Evolutionary conservation across 768 basidiomycete genomes (phyloP), one percentile per base, ranked within the genome.

Genomic region (Kwoniella newhampshirensis): DNA sequence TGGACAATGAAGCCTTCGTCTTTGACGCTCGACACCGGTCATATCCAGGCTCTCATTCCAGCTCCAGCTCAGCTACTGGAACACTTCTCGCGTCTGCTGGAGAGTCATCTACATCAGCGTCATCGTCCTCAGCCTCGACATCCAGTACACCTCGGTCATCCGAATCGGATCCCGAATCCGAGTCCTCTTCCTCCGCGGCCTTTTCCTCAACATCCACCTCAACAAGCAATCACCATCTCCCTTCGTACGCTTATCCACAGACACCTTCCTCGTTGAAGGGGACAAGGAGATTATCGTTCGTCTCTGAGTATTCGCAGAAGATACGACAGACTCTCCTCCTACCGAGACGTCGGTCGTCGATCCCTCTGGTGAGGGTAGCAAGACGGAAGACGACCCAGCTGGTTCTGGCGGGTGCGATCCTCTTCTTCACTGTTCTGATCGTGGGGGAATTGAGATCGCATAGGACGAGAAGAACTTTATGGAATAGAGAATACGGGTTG

Each of bases 331-430:
- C 40, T 42, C 40, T 42, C 40, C 25, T 57, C 1, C 17, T 28
- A 43, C 55, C 55, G 13, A 30, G 55, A 35, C 20, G 55, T 11
- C 12, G 55, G 23, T 57, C 55, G 1, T 57, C 55, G 0, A 18
- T 57, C 23, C 55, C 55, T 1, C 46, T 57, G 18, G 23, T 57
- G 7, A 46, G 49, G 15, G 18, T 57, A 6, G 55, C 47, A 13
- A 2, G 55, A 25, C 55, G 55, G n/a, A 57, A 57, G n/a, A 50
- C 55, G 17, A 42, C 55, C 17, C 58, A 59, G 21, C n/a, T 62
- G 1, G 35, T 51, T 1, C 27, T 62, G 21, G 37, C 51, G 1
- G 15, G 57, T 17, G 40, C 36, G 23, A 57, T 62, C 21, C 42
- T 47, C 17, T 21, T 57, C 8, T 36, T 62, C 18, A 30, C 44